Percentiles rank a stretch among this genome's conserved stretches.
Evolutionary conservation across 805 yeast genomes (phyloP).

Genomic region (Spathaspora boniae): DNA sequence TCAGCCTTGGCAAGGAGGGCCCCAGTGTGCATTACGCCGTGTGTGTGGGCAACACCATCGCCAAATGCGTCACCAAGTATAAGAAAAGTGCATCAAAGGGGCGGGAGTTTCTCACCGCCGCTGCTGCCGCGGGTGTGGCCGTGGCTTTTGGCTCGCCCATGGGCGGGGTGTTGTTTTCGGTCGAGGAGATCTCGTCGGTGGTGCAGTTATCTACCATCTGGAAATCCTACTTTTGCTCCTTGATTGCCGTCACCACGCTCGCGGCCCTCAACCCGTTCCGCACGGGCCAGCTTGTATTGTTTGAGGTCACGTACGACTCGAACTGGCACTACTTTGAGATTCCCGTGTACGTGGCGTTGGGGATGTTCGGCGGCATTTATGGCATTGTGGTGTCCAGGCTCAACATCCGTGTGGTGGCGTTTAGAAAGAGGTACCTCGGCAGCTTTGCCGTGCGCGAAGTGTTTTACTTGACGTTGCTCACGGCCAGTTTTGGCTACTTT

Average conservation of each 20-base stretch:
- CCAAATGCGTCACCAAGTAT: constrained; percentile 48
- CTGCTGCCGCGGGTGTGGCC: constrained; percentile 79
- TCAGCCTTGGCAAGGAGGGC: constrained; percentile 96
- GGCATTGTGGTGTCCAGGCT: constrained; percentile 75
- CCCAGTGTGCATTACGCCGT: constrained; percentile 98
- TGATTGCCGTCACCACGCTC: constrained; percentile 79
- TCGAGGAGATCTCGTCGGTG: constrained; percentile 82
- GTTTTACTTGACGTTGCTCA: constrained; percentile 56
- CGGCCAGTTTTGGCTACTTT: constrained; percentile 77
- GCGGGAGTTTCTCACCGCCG: constrained; percentile 74
- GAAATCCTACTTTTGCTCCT: constrained; percentile 88
- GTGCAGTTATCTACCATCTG: constrained; percentile 79
- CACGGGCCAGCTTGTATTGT: constrained; percentile 90
- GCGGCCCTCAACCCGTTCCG: constrained; percentile 86
- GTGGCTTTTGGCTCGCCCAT: constrained; percentile 86
- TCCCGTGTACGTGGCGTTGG: constrained; percentile 73
- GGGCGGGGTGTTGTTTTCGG: constrained; percentile 89
- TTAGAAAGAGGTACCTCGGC: constrained; percentile 67
- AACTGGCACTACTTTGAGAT: constrained; percentile 86
- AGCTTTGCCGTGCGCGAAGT: constrained; percentile 69
- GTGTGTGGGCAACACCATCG: constrained; percentile 84
- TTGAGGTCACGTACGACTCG: constrained; percentile 83
- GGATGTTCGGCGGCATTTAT: constrained; percentile 87
- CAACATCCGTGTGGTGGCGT: constrained; percentile 72
- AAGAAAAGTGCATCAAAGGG: constrained; percentile 43